Evolutionary conservation across 306 rosid genomes (phyloP), one percentile per base, ranked within the genome.

Genomic region (Vigna trinervia): DNA sequence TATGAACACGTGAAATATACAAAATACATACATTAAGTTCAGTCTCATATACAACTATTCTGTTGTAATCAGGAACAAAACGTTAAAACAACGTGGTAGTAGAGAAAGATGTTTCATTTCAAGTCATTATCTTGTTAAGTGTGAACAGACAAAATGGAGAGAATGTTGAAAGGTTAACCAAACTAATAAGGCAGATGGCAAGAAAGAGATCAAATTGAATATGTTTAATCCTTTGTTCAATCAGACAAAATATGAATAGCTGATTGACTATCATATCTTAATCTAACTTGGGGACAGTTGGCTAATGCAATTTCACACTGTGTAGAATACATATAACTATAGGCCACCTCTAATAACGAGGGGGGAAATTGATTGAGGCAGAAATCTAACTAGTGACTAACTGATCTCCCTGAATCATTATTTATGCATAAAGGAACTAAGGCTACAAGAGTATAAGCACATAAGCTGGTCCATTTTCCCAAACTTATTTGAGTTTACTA

Each of bases 101-200:
- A 54, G 20, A 72, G 36, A 72, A 54, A 12, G 36, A 72, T 72
- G 63, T 71, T 53, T 32, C 32, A 71, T 53, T 71, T 54, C 66
- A 54, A 56, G 63, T 54, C 64, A 71, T 17, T 34, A 3, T 53
- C 50, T 19, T 30, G 60, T 8, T n/a, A 50, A 19, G 28, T 53
- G 63, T 57, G 34, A 57, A 57, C n/a, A 34, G 19, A 36, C 8
- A 23, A 14, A 56, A 23, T 36, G 23, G 54, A 51, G 48, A 70
- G 17, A 70, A 32, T 32, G 28, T 6, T 70, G 61, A 30, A 70
- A 70, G 38, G 62, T 51, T 51, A 51, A 70, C 48, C 62, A 28
- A 8, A 66, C 32, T 66, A 47, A 66, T 64, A 39, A 39, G 32
- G 52, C 34, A 36, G 11, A 22, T 6, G 76, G 39, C 5, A 73